Evolutionary conservation across 768 basidiomycete species (phyloP), one percentile per base, ranked within the genome.

Genomic region (Clavaria fumosa): DNA sequence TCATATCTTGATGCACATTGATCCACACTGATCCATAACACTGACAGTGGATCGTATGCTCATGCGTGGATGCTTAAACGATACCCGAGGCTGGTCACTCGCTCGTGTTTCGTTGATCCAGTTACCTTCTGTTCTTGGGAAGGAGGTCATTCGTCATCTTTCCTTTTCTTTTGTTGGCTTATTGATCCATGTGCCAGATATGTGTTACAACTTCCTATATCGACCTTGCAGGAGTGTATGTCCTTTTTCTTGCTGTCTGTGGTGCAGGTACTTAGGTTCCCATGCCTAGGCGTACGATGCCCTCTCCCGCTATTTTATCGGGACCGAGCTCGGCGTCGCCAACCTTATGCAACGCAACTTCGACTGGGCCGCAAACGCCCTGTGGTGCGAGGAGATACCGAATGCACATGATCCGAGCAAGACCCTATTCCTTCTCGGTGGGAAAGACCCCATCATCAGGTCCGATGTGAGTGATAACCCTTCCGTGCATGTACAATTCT

Each of bases 81-180:
- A 14, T 63, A 75, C 38, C 78, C 85, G 1, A 57, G 69, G 14
- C 64, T 93, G 47, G 59, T 80, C 32, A 58, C 61, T 1, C 69
- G 88, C 3, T 89, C 78, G 6, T 88, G 84, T 52, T 89, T 95
- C 50, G 78, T 90, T 22, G 91, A 97, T 50, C 88, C 91, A 6
- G 79, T 83, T 20, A 72, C 79, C 0, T 86, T 90, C 55, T 90
- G 86, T 54, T 74, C 80, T 4, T 96, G 89, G 89, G 90, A 95
- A 69, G 89, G 88, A 42, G 80, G 82, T 80, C 47, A 42, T 70
- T 64, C 22, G 21, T 5, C 20, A 12, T 3, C 5, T 6, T 17
- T 12, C 33, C 10, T 14, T 12, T 20, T 4, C 22, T 36, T 17
- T 30, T 14, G 9, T 32, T 21, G n/a, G 17, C 14, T 30, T 18